A percentile compares a stretch with the other conserved stretches of the same genome.
Evolutionary conservation across 2,329 filamentous ascomycete genomes (phyloP).

Genomic region (Tolypocladium album): DNA sequence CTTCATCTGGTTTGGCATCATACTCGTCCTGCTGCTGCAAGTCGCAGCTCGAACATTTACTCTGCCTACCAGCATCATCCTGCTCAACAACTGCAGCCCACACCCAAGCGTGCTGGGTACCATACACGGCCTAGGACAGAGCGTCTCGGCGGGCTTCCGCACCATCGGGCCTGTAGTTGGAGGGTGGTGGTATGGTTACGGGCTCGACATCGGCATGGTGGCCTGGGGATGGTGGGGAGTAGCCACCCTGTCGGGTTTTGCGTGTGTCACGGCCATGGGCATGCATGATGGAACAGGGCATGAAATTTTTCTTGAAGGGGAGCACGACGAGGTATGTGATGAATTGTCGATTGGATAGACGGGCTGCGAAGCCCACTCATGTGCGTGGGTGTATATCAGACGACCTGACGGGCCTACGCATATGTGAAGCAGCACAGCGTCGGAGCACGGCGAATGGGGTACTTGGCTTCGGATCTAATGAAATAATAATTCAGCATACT

Average conservation of each 20-base stretch:
- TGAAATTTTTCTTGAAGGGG: conserved; percentile 53
- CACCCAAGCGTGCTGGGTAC: conserved; percentile 36
- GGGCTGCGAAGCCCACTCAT: not conserved
- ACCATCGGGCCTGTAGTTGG: conserved; percentile 50
- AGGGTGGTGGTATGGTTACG: conserved; percentile 48
- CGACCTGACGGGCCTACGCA: not conserved
- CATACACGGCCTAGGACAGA: conserved; percentile 44
- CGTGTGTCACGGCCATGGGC: conserved; percentile 40
- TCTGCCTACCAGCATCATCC: conserved; percentile 32
- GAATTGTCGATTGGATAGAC: not conserved
- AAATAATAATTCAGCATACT: no score
- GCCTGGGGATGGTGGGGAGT: conserved; percentile 50
- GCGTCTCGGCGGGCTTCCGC: conserved; percentile 43
- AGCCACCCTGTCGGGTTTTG: conserved; percentile 35
- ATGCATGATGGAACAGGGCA: conserved; percentile 53
- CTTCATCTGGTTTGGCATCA: conserved; percentile 55
- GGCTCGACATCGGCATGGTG: conserved; percentile 44
- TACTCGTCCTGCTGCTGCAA: conserved; percentile 50
- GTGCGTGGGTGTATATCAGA: not conserved
- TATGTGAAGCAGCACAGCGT: no score
- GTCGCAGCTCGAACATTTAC: conserved; percentile 58
- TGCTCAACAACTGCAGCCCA: conserved; percentile 37
- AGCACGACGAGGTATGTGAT: conserved; percentile 13
- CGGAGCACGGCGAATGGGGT: not conserved
- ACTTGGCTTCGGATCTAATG: no score